Percentiles rank a stretch among this genome's conserved stretches.
Conservation (phyloP, 768 basidiomycete species). For the Cystofilobasidium macerans region DNA sequence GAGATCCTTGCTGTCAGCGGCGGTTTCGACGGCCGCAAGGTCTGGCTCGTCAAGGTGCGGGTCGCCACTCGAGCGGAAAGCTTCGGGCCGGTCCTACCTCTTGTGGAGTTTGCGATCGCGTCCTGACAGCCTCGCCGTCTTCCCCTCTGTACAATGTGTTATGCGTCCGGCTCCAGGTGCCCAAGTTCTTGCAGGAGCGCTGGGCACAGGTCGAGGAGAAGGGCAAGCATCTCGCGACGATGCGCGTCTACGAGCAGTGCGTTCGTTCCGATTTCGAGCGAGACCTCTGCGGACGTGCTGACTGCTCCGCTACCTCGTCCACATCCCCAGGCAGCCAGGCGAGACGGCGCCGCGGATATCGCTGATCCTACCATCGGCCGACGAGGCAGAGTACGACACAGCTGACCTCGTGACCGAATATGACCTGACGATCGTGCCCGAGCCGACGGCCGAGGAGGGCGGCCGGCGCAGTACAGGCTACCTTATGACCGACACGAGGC, state of each 20-base stretch:
- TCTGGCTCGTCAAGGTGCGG: constrained; percentile 28
- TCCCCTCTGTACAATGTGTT: no score
- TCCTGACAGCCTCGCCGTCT: neutral
- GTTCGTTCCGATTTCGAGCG: constrained; percentile 32
- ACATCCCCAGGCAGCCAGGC: constrained; percentile 19
- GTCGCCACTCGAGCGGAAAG: no score
- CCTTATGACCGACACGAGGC: constrained; percentile 10
- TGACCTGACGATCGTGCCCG: constrained; percentile 59
- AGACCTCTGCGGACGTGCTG: neutral
- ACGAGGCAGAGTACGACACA: constrained; percentile 40
- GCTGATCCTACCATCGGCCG: constrained; percentile 34
- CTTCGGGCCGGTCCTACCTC: no score
- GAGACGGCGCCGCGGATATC: constrained; percentile 29
- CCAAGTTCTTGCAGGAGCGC: constrained; percentile 70
- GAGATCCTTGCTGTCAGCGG: constrained; percentile 4
- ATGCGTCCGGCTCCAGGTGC: constrained; percentile 49
- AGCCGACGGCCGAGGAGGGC: constrained; percentile 7
- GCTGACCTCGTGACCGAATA: constrained; percentile 51
- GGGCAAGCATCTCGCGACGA: constrained; percentile 67
- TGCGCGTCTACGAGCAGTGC: constrained; percentile 58
- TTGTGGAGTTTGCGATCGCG: no score
- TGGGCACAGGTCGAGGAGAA: constrained; percentile 69
- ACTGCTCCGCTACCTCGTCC: neutral
- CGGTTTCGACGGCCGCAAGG: constrained; percentile 19
- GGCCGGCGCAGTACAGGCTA: constrained; percentile 1